phyloP scores from a whole-genome alignment of 1,284 basidiomycete genomes.

The Tremellales sp. region DNA sequence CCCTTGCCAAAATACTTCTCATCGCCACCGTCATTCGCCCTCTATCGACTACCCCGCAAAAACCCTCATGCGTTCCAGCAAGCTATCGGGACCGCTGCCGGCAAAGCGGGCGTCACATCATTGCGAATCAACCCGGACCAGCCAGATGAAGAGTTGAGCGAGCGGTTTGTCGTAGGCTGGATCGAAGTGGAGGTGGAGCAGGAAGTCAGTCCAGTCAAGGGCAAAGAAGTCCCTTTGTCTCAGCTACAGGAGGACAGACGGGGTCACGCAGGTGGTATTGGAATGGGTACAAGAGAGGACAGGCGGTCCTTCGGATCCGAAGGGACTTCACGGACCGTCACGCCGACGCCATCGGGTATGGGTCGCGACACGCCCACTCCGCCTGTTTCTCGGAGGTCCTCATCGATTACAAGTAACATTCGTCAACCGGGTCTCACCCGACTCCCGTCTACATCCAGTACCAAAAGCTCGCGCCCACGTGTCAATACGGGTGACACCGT shows the following conservation, averaged over 20 bases:
- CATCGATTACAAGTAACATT: too few species aligned
- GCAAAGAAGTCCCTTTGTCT: not conserved
- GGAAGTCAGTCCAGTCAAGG: constrained; percentile 6
- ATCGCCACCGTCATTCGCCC: constrained; percentile 88
- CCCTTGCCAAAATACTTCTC: constrained; percentile 88
- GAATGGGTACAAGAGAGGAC: constrained; percentile 17
- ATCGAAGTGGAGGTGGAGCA: constrained; percentile 58
- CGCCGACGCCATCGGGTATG: not conserved
- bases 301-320: constrained; percentile 17
- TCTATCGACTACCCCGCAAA: constrained; percentile 74
- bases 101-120: constrained; percentile 27
- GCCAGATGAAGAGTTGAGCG: constrained; percentile 55
- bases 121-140: constrained; percentile 22
- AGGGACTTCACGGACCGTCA: constrained; percentile 1
- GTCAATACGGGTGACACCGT: not conserved
- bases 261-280: not conserved
- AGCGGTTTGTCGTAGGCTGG: constrained; percentile 81
- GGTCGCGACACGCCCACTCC: not conserved
- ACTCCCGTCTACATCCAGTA: not conserved
- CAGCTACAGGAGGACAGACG: not conserved
- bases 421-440: not conserved
- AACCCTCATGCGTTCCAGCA: constrained; percentile 44
- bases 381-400: not conserved
- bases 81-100: constrained; percentile 46
- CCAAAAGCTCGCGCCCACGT: too few species aligned